These are phyloP conservation scores for Fusarium nanum DNA, from an alignment of 2,329 filamentous ascomycete species.

Conservation along the genomic window DNA sequence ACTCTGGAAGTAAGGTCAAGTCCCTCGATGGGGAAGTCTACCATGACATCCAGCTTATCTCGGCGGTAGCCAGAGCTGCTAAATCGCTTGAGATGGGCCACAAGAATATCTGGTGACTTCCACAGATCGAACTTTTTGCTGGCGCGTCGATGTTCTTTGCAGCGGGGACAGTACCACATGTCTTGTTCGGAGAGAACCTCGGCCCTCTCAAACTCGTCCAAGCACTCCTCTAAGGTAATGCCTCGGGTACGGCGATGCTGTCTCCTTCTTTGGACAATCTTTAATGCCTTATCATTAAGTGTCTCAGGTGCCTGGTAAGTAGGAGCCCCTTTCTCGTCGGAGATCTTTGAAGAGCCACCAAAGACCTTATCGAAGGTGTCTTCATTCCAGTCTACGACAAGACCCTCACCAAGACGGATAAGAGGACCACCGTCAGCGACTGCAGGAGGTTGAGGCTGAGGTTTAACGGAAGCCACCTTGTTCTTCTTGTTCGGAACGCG, in stretches of 20 bases:
- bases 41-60: constrained; percentile 90
- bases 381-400: constrained; percentile 87
- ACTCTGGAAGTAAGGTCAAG: constrained; percentile 86
- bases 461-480: constrained; percentile 49
- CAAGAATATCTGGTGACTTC: constrained; percentile 94
- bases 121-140: constrained; percentile 98
- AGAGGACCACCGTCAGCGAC: constrained; percentile 68
- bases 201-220: constrained; percentile 93
- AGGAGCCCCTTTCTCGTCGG: constrained; percentile 67
- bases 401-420: constrained; percentile 82
- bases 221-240: constrained; percentile 87
- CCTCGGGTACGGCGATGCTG: constrained; percentile 69
- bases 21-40: constrained; percentile 91
- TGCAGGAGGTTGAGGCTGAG: constrained; percentile 54
- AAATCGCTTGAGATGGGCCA: constrained; percentile 96
- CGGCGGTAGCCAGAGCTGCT: constrained; percentile 83
- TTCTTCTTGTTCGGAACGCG: constrained; percentile 57
- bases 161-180: constrained; percentile 96
- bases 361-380: constrained; percentile 80
- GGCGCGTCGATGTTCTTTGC: constrained; percentile 91
- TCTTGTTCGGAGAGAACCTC: constrained; percentile 95
- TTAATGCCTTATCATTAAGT: constrained; percentile 72
- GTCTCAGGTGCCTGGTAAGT: constrained; percentile 67
- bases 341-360: constrained; percentile 52
- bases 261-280: constrained; percentile 71